Base-by-base conservation (phyloP, 129 eudicot genomes). In the Silybum marianum region DNA sequence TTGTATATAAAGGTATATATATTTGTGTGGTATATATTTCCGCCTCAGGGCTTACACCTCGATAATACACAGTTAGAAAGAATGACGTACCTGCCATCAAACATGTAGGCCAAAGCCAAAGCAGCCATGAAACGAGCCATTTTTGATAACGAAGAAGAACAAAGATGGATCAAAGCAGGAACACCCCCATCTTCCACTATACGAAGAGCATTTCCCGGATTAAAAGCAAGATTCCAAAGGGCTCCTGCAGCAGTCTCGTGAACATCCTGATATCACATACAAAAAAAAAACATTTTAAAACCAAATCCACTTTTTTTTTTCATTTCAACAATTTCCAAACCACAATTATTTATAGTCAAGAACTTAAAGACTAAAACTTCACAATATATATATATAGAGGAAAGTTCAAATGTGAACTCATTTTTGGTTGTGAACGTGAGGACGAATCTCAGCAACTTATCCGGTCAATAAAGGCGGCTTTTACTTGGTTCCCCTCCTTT, bases 221-320 rank as follows among this genome's bases (percentile, higher is more conserved):
- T 95, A 74, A 91, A 95, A 74, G 99, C 97, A 63, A 95, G 98
- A 86, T 95, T 95, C 99, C 99, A 95, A 77, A 95, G 98, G 72
- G 99, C 99, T 80, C 99, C 99, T 63, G 98, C 98, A 75, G 99
- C 99, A 77, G 98, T 93, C 87, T 95, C 99, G 26, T 93, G 99
- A 34, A 95, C 99, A 85, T 95, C 99, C 99, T 95, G 84, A 79
- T 83, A 82, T 69, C 65, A 32, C 16, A 72, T 42, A 65, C 30
- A 26, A 26, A n/a, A n/a, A 32, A 32, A 32, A 32, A 68, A 78
- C 1, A 79, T 21, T 40, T 25, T 40, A 26, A 40, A 73, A 18
- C 32, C 26, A 69, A 18, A 51, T 44, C 16, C 36, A 26, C 19
- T 81, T 28, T 18, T 9, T 26, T 70, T 30, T 48, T 51, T 51